Conservation (phyloP, 2,329 filamentous ascomycete genomes). For the Dactylellina drechsleri region DNA sequence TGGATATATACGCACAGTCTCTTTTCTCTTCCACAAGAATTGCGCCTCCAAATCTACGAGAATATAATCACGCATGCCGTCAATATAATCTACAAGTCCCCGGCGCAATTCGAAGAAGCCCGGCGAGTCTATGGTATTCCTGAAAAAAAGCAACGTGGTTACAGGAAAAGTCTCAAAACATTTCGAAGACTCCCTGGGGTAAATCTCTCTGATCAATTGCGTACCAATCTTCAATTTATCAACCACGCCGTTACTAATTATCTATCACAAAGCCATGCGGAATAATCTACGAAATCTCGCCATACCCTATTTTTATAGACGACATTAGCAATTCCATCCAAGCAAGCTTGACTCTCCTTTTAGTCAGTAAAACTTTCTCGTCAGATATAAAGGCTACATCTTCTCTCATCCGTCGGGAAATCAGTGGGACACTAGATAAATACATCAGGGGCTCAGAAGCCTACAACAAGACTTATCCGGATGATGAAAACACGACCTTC, state of each 20-base stretch:
- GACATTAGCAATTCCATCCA: background rate
- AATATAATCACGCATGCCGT: constrained; percentile 12
- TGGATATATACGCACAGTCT: constrained; percentile 15
- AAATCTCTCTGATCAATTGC: background rate
- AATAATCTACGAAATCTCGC: constrained; percentile 3
- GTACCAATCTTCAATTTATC: too few species aligned
- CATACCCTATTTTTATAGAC: constrained; percentile 9
- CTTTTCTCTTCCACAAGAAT: constrained; percentile 14
- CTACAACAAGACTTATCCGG: constrained; percentile 5
- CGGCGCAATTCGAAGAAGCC: constrained; percentile 6
- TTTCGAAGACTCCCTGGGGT: background rate
- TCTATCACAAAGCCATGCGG: constrained; percentile 8
- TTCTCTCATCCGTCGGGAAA: background rate
- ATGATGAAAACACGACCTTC: background rate
- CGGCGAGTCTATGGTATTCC: background rate
- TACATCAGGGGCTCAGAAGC: background rate
- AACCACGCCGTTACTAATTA: background rate
- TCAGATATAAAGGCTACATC: constrained; percentile 11
- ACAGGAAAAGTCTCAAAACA: background rate
- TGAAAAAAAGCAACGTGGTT: background rate
- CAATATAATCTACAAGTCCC: constrained; percentile 25
- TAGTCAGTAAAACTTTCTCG: constrained; percentile 22
- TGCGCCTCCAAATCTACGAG: constrained; percentile 19
- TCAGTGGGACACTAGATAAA: background rate
- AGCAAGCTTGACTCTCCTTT: background rate